Evolutionary conservation across 768 basidiomycete genomes (phyloP).

Genomic region (Termitomyces titanicus): DNA sequence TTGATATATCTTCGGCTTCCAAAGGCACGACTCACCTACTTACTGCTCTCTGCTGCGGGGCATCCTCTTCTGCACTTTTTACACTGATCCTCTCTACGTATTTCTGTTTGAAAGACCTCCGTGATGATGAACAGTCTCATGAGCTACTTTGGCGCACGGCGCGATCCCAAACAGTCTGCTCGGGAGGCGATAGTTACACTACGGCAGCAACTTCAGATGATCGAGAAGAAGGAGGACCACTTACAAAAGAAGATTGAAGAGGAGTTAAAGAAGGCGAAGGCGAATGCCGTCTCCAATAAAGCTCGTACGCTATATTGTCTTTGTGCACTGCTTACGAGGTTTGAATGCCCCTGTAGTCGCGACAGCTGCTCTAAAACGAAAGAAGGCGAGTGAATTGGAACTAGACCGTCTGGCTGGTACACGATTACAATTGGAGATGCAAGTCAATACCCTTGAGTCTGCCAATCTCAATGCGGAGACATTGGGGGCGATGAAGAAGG

Average conservation of each 20-base stretch:
- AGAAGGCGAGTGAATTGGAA: constrained; percentile 87
- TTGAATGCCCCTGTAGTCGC: constrained; percentile 53
- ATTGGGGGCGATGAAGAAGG: constrained; percentile 96
- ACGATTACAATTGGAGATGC: constrained; percentile 89
- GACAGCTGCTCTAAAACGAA: constrained; percentile 84
- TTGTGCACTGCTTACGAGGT: not conserved
- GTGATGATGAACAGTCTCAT: constrained; percentile 73
- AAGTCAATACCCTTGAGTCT: constrained; percentile 95
- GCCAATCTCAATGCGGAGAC: constrained; percentile 98
- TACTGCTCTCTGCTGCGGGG: constrained; percentile 13
- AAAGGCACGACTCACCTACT: constrained; percentile 2
- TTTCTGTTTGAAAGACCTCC: not conserved
- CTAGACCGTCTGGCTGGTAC: constrained; percentile 82
- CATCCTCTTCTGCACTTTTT: constrained; percentile 8
- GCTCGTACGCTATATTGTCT: constrained; percentile 56
- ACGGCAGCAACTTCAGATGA: constrained; percentile 91
- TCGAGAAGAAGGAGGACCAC: constrained; percentile 99
- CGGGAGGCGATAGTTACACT: constrained; percentile 91
- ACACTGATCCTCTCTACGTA: constrained; percentile 3
- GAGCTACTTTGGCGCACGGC: constrained; percentile 85
- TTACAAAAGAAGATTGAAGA: constrained; percentile 96
- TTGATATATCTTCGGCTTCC: constrained; percentile 23
- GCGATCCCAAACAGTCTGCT: constrained; percentile 80
- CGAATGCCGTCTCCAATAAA: constrained; percentile 93
- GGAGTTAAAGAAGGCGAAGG: constrained; percentile 85